A percentile compares a stretch with the other conserved stretches of the same genome.
Evolutionary conservation across 1,284 basidiomycete genomes (phyloP).

Genomic region (Moniliella sp.): DNA sequence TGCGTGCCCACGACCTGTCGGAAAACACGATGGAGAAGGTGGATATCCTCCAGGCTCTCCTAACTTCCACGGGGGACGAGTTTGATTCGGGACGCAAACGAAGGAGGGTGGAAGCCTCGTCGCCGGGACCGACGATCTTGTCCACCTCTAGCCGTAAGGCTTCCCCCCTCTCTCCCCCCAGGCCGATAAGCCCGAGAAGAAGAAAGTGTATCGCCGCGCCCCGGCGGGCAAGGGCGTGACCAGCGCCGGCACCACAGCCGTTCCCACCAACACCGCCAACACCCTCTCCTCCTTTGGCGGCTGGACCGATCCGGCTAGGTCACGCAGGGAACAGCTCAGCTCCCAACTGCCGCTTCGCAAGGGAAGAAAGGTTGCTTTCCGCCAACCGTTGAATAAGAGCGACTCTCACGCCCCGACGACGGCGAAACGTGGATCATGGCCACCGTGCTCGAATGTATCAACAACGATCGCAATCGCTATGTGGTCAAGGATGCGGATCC

Average conservation of each 20-base stretch:
- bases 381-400: slow-evolving; percentile 8
- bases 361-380: slow-evolving; percentile 15
- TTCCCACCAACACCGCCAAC: background rate
- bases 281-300: background rate
- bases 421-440: slow-evolving; percentile 23
- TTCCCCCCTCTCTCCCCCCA: background rate
- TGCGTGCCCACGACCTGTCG: no score
- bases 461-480: slow-evolving; percentile 14
- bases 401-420: slow-evolving; percentile 4
- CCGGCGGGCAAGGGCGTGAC: background rate
- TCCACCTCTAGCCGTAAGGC: background rate
- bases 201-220: background rate
- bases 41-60: slow-evolving; percentile 13
- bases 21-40: slow-evolving; percentile 19
- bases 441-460: slow-evolving; percentile 12
- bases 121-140: slow-evolving; percentile 1
- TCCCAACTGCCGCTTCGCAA: slow-evolving; percentile 10
- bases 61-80: background rate
- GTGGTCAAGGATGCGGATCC: slow-evolving; percentile 16
- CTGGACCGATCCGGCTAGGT: slow-evolving; percentile 7
- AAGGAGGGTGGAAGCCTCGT: slow-evolving; percentile 2
- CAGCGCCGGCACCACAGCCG: background rate
- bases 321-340: slow-evolving; percentile 6
- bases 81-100: slow-evolving; percentile 1
- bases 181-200: background rate